Percentiles rank a stretch among this genome's conserved stretches.
These are phyloP conservation scores for Fimicolochytrium jonesii DNA, from an alignment of 192 early-diverging fungal genomes.

Conservation along the genomic window DNA sequence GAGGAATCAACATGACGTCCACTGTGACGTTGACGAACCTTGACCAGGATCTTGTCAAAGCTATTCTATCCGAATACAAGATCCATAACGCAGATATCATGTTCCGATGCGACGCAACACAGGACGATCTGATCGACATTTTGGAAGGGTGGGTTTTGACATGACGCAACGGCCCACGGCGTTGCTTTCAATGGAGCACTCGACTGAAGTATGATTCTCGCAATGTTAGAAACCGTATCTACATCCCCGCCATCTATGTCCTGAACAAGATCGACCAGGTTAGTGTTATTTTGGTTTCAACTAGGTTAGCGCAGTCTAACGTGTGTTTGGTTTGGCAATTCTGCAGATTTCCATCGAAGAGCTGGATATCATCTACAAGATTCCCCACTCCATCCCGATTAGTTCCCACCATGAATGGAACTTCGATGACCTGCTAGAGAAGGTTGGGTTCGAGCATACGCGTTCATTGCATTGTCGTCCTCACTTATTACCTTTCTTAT, in stretches of 20 bases:
- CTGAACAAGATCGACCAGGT: conserved; percentile 96
- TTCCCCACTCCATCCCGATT: conserved; percentile 85
- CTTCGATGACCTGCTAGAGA: conserved; percentile 93
- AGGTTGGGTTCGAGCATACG: conserved; percentile 7
- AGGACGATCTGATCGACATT: conserved; percentile 96
- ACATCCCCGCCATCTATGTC: conserved; percentile 93
- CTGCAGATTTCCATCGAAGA: conserved; percentile 83
- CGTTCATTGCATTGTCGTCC: not conserved
- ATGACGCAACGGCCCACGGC: too few species aligned
- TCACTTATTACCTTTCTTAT: not conserved
- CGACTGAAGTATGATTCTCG: not conserved
- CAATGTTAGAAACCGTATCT: conserved; percentile 73
- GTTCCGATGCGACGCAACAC: conserved; percentile 90
- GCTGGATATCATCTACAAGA: conserved; percentile 93
- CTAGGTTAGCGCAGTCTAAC: not conserved
- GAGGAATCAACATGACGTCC: conserved; percentile 92
- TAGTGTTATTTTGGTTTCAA: not conserved
- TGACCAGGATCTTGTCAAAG: conserved; percentile 86
- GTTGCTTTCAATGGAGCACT: not conserved
- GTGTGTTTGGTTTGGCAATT: not conserved
- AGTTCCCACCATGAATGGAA: conserved; percentile 73
- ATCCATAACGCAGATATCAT: conserved; percentile 96
- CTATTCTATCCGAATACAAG: conserved; percentile 89
- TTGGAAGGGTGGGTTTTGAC: conserved; percentile 83
- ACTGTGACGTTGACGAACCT: conserved; percentile 87